phyloP scores from a whole-genome alignment of 2,329 filamentous ascomycete species.

The Claviceps pazoutovae region DNA sequence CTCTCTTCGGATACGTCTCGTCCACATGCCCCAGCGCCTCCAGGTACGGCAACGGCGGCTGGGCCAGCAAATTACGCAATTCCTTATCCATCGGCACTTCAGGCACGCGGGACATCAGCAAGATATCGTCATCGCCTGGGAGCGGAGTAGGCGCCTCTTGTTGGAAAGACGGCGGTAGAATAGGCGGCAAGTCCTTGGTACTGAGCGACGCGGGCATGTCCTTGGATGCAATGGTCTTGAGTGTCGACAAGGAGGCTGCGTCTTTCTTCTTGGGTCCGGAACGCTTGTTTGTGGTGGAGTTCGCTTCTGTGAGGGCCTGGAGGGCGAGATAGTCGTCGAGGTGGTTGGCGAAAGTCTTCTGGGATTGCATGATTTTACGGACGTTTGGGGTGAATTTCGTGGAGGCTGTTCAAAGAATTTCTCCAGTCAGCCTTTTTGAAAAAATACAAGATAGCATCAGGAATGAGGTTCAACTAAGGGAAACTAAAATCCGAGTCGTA shows the following conservation, averaged over 20 bases:
- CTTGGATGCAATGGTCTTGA: conserved; percentile 9
- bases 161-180: conserved; percentile 21
- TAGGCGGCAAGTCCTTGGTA: conserved; percentile 11
- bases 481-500: conserved; percentile 11
- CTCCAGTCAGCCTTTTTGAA: background rate
- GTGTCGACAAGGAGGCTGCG: conserved; percentile 8
- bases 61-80: conserved; percentile 47
- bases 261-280: conserved; percentile 14
- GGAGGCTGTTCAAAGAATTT: conserved; percentile 17
- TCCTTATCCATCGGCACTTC: conserved; percentile 43
- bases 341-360: conserved; percentile 74
- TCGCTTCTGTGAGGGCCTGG: conserved; percentile 29
- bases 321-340: conserved; percentile 65
- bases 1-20: conserved; percentile 39
- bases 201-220: conserved; percentile 17
- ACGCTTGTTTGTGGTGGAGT: conserved; percentile 18
- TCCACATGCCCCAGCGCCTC: conserved; percentile 42
- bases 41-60: conserved; percentile 52
- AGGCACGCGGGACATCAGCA: conserved; percentile 46
- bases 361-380: conserved; percentile 62
- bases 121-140: conserved; percentile 38
- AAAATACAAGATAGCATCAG: no score
- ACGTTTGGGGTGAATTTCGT: conserved; percentile 55
- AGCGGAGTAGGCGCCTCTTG: conserved; percentile 23
- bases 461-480: no score